These are phyloP conservation scores for Eucalyptus victrix DNA, from an alignment of 345 rosid genomes.

Conservation along the genomic window DNA sequence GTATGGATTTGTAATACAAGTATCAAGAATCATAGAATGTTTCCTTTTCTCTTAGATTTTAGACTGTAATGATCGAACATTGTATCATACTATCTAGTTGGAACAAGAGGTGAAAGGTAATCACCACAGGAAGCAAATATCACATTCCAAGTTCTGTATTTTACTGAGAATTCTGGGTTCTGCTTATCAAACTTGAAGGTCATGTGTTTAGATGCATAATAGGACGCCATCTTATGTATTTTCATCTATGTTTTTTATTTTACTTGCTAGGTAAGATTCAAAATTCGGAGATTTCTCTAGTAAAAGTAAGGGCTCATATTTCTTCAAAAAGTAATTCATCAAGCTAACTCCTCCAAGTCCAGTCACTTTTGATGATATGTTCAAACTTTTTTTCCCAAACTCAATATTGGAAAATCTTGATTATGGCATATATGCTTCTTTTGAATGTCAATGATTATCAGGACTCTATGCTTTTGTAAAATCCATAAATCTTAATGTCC, in stretches of 20 bases:
- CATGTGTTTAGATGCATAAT: not conserved
- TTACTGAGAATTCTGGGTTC: not conserved
- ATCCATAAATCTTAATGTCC: not conserved
- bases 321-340: not conserved
- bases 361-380: not conserved
- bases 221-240: not conserved
- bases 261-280: not conserved
- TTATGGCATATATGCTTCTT: not conserved
- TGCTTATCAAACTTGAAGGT: not conserved
- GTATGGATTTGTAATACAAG: not conserved
- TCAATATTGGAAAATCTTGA: not conserved
- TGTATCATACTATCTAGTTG: not conserved
- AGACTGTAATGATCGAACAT: not conserved
- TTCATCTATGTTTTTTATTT: not conserved
- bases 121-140: not conserved
- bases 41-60: not conserved
- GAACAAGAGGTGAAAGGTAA: not conserved
- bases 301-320: not conserved
- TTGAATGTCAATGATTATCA: not conserved
- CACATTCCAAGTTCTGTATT: not conserved
- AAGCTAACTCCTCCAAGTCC: not conserved
- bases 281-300: not conserved
- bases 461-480: not conserved
- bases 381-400: not conserved
- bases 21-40: not conserved